Percentiles rank a stretch among this genome's conserved stretches.
Evolutionary conservation across 2,329 filamentous ascomycete species (phyloP).

Genomic region (Nemania bipapillata): DNA sequence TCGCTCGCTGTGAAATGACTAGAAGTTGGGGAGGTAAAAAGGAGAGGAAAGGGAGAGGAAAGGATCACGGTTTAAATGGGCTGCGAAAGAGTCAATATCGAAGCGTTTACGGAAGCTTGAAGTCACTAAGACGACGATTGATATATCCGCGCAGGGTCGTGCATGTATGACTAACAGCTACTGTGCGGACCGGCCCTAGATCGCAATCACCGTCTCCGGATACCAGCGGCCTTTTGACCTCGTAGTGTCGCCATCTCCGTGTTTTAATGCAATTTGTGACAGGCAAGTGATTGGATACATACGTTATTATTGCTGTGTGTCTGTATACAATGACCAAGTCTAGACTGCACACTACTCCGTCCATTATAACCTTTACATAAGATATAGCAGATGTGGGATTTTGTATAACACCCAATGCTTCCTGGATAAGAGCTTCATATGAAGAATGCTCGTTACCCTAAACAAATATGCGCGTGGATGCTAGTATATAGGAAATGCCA

Average conservation of each 20-base stretch:
- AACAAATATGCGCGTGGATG: neutral
- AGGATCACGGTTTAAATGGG: neutral
- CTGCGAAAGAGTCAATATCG: neutral
- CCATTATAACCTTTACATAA: neutral
- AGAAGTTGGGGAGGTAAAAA: neutral
- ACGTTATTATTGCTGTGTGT: neutral
- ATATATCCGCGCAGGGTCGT: neutral
- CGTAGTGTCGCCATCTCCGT: neutral
- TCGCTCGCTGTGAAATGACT: no score
- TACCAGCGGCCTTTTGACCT: slow-evolving; percentile 22
- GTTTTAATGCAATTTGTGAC: neutral
- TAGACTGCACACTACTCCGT: neutral
- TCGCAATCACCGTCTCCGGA: slow-evolving; percentile 9
- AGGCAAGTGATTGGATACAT: neutral
- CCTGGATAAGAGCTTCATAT: neutral
- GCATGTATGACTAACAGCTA: slow-evolving; percentile 28
- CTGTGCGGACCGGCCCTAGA: slow-evolving; percentile 12
- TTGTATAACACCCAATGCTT: neutral
- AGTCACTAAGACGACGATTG: neutral
- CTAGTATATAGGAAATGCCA: neutral
- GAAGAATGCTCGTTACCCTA: neutral
- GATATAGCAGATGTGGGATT: neutral
- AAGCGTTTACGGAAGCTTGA: neutral
- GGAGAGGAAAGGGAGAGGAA: neutral
- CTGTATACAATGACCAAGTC: neutral